Conservation (phyloP, 352 stramenopile species). For the Thraustochytrium striatum region DNA sequence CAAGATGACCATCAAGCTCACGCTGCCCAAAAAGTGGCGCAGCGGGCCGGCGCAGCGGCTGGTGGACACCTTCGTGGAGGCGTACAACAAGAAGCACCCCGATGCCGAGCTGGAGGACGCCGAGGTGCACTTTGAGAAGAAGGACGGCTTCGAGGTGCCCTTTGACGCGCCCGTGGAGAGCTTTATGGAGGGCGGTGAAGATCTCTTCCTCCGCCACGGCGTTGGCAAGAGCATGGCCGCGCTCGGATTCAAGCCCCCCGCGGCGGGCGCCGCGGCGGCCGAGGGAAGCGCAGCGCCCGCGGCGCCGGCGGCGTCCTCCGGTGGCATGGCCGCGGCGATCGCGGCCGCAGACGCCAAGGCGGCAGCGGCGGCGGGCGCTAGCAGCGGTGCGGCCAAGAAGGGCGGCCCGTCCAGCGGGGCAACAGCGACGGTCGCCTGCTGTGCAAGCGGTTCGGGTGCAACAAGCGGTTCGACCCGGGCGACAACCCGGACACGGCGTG, state of each 20-base stretch:
- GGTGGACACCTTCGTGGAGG: slow-evolving; percentile 63
- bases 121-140: slow-evolving; percentile 57
- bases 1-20: slow-evolving; percentile 70
- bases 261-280: not conserved
- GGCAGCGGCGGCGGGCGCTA: not conserved
- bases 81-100: slow-evolving; percentile 63
- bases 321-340: not conserved
- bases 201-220: slow-evolving; percentile 36
- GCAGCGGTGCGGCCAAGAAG: not conserved
- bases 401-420: not conserved
- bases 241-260: slow-evolving; percentile 19
- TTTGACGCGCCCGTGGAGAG: slow-evolving; percentile 45
- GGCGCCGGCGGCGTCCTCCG: not conserved
- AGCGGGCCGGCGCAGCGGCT: slow-evolving; percentile 60
- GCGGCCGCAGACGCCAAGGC: not conserved
- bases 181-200: slow-evolving; percentile 14
- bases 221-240: slow-evolving; percentile 19
- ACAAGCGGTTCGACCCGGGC: slow-evolving; percentile 60
- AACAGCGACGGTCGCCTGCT: not conserved
- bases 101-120: slow-evolving; percentile 55
- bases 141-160: slow-evolving; percentile 27
- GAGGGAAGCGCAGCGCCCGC: not conserved
- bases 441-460: slow-evolving; percentile 66
- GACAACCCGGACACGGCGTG: slow-evolving; percentile 56
- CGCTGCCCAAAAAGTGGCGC: slow-evolving; percentile 67